These are phyloP conservation scores for Paraglomus brasilianum DNA, from an alignment of 192 early-diverging fungal species.

Conservation along the genomic window DNA sequence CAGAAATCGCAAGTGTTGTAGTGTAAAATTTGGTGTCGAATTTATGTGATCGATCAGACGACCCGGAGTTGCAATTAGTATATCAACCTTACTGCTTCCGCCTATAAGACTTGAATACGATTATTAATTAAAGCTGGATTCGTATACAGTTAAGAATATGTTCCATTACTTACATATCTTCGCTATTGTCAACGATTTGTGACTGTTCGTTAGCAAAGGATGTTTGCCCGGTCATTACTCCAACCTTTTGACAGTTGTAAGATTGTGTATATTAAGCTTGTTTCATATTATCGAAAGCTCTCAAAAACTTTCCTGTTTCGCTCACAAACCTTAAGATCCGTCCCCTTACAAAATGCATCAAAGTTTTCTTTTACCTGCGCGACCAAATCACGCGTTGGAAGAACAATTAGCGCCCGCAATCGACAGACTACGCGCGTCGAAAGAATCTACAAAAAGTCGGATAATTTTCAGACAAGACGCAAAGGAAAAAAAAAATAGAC, in stretches of 20 bases:
- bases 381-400: slow-evolving; percentile 93
- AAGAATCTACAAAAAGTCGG: slow-evolving; percentile 49
- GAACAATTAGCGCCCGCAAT: slow-evolving; percentile 82
- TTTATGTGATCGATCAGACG: slow-evolving; percentile 88
- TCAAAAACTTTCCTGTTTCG: background rate
- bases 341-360: slow-evolving; percentile 73
- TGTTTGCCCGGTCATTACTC: slow-evolving; percentile 72
- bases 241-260: slow-evolving; percentile 42
- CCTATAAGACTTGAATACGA: slow-evolving; percentile 39
- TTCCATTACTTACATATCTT: slow-evolving; percentile 25
- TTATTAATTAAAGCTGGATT: background rate
- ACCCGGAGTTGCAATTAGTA: slow-evolving; percentile 94
- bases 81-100: slow-evolving; percentile 76
- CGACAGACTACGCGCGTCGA: slow-evolving; percentile 71
- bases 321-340: slow-evolving; percentile 53
- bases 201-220: slow-evolving; percentile 74
- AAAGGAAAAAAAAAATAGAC: background rate
- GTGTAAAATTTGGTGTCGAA: slow-evolving; percentile 81
- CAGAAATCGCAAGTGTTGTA: slow-evolving; percentile 89
- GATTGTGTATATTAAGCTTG: background rate
- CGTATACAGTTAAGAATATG: background rate
- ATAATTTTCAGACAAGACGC: background rate
- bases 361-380: slow-evolving; percentile 86
- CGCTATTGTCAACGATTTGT: slow-evolving; percentile 40
- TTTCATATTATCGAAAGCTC: background rate